phyloP scores from a whole-genome alignment of 495 filamentous ascomycete species.

The Podospora australis region DNA sequence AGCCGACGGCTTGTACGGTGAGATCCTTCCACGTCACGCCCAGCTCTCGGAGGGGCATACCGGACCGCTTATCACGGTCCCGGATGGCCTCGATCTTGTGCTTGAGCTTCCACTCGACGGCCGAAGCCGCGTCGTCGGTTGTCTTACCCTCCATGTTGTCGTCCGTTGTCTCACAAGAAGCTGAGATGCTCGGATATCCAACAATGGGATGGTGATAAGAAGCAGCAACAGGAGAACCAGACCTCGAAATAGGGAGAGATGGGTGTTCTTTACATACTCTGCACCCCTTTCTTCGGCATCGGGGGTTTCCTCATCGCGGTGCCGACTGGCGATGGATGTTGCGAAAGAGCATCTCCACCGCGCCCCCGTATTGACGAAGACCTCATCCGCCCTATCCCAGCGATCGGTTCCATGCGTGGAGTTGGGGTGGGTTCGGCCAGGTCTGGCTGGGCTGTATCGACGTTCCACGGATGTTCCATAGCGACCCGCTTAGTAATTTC shows the following conservation, averaged over 20 bases:
- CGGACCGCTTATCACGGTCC: conserved; percentile 40
- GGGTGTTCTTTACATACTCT: too few relatives aligned
- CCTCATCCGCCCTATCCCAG: neutral
- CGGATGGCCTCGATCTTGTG: conserved; percentile 38
- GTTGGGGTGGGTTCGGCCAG: neutral
- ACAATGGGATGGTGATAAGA: neutral
- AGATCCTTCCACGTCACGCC: conserved; percentile 56
- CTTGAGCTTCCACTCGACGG: conserved; percentile 24
- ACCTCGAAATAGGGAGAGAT: too few relatives aligned
- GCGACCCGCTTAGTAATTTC: neutral
- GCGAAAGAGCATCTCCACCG: too few relatives aligned
- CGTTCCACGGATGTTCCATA: too few relatives aligned
- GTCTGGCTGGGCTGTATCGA: too few relatives aligned
- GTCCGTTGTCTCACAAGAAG: neutral
- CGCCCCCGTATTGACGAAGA: neutral
- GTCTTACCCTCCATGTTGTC: conserved; percentile 23
- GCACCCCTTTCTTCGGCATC: neutral
- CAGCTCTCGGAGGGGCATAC: conserved; percentile 45
- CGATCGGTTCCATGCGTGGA: neutral
- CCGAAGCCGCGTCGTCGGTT: conserved; percentile 1
- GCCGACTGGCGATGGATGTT: too few relatives aligned
- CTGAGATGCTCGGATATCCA: neutral
- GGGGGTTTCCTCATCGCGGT: too few relatives aligned
- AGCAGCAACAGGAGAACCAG: neutral
- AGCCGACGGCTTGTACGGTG: conserved; percentile 47